These are phyloP conservation scores for Aspergillus jensenii DNA, from an alignment of 2,329 filamentous ascomycete genomes.

Conservation along the genomic window DNA sequence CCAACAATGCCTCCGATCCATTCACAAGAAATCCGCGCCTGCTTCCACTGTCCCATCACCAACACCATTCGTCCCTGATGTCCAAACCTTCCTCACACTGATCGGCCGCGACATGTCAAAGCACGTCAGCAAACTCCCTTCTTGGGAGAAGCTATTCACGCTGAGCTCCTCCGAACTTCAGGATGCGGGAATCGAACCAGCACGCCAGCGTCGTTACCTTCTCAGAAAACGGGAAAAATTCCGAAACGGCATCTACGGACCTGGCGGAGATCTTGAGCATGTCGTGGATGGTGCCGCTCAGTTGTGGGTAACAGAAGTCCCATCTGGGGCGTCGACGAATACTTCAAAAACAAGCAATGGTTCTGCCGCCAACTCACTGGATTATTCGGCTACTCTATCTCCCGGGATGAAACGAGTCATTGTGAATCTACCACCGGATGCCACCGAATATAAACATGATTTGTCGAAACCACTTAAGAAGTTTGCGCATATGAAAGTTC, in stretches of 20 bases:
- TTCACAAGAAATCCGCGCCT: conserved; percentile 40
- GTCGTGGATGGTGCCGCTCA: conserved; percentile 65
- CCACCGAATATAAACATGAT: conserved; percentile 55
- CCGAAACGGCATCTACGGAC: conserved; percentile 71
- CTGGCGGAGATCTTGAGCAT: conserved; percentile 77
- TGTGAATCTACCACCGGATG: conserved; percentile 58
- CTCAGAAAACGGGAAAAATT: conserved; percentile 86
- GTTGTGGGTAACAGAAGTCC: conserved; percentile 58
- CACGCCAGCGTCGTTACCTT: conserved; percentile 78
- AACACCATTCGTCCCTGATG: conserved; percentile 83
- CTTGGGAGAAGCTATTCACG: conserved; percentile 88
- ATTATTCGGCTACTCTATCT: conserved; percentile 53
- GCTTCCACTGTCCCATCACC: conserved; percentile 61
- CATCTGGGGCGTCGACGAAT: conserved; percentile 34
- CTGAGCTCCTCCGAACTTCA: conserved; percentile 74
- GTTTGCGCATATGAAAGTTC: conserved; percentile 66
- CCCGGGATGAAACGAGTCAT: conserved; percentile 58
- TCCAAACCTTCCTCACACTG: conserved; percentile 79
- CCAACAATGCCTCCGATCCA: conserved; percentile 37
- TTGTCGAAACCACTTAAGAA: conserved; percentile 49
- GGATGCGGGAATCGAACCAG: conserved; percentile 81
- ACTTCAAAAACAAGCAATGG: conserved; percentile 20
- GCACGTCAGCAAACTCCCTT: conserved; percentile 81
- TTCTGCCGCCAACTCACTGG: conserved; percentile 26
- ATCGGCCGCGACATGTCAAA: conserved; percentile 85